Percentiles rank a stretch among this genome's conserved stretches.
These are phyloP conservation scores for Lentinula aciculospora DNA, from an alignment of 768 basidiomycete genomes.

Conservation along the genomic window DNA sequence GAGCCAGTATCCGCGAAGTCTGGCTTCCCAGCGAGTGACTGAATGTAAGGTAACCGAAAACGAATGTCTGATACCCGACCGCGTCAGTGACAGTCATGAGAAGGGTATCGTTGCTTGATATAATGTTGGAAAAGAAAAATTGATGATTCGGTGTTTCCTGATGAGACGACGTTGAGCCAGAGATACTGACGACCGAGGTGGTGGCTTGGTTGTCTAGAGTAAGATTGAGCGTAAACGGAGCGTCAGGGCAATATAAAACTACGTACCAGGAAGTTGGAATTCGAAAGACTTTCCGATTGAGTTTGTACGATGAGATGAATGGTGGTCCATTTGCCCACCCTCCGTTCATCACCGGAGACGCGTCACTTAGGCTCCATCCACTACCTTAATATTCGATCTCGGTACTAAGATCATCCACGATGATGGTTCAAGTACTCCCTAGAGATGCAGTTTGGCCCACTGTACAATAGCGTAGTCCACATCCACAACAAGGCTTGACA, in stretches of 20 bases:
- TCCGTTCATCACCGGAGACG: neutral
- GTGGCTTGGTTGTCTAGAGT: neutral
- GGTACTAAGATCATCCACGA: constrained; percentile 1
- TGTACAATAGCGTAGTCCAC: constrained; percentile 5
- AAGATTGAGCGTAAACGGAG: neutral
- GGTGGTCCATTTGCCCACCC: neutral
- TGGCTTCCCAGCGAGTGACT: neutral
- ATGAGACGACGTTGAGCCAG: neutral
- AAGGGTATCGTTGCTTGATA: neutral
- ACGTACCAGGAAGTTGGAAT: constrained; percentile 1
- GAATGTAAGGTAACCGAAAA: constrained; percentile 2
- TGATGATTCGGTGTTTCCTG: neutral
- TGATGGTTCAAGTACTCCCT: neutral
- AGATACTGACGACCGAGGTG: neutral
- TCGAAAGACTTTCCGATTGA: neutral
- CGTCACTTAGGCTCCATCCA: neutral
- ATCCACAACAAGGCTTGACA: neutral
- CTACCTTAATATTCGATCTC: neutral
- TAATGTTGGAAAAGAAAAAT: neutral
- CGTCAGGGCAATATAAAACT: neutral
- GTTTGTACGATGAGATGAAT: neutral
- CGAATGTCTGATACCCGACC: neutral
- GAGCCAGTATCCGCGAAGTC: neutral
- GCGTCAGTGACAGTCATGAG: neutral
- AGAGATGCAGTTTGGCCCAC: constrained; percentile 2